Evolutionary conservation across 2,329 filamentous ascomycete species (phyloP).

Genomic region (Pseudogymnoascus sp.): DNA sequence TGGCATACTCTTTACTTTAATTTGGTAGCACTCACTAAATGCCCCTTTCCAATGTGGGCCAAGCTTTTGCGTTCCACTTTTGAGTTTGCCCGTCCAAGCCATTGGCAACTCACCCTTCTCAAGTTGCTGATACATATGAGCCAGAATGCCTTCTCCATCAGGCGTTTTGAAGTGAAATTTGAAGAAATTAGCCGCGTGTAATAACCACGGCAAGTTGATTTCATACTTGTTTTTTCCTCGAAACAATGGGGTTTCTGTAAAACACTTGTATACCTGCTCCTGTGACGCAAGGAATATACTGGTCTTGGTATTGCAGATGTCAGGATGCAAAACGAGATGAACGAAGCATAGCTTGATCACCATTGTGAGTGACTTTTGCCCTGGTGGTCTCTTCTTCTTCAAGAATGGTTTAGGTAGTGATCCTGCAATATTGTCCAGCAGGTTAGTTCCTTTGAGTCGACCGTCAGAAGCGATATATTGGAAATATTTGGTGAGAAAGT

Average conservation of each 20-base stretch:
- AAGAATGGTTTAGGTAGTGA: background rate
- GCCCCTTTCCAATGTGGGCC: constrained; percentile 43
- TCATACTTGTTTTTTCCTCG: constrained; percentile 28
- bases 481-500: background rate
- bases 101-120: constrained; percentile 32
- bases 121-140: constrained; percentile 30
- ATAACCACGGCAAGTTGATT: constrained; percentile 39
- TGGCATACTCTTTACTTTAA: background rate
- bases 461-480: background rate
- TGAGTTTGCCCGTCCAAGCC: constrained; percentile 34
- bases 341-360: constrained; percentile 25
- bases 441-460: background rate
- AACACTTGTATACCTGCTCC: constrained; percentile 34
- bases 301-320: constrained; percentile 15
- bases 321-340: constrained; percentile 23
- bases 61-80: constrained; percentile 30
- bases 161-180: constrained; percentile 39
- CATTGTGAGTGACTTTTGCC: constrained; percentile 13
- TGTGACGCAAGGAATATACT: constrained; percentile 38
- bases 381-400: background rate
- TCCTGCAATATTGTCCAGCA: background rate
- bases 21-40: constrained; percentile 31
- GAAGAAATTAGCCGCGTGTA: constrained; percentile 47
- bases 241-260: constrained; percentile 34
- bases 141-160: constrained; percentile 31